Conservation (phyloP, 257 asterid species). For the Solanum ahanhuiri region DNA sequence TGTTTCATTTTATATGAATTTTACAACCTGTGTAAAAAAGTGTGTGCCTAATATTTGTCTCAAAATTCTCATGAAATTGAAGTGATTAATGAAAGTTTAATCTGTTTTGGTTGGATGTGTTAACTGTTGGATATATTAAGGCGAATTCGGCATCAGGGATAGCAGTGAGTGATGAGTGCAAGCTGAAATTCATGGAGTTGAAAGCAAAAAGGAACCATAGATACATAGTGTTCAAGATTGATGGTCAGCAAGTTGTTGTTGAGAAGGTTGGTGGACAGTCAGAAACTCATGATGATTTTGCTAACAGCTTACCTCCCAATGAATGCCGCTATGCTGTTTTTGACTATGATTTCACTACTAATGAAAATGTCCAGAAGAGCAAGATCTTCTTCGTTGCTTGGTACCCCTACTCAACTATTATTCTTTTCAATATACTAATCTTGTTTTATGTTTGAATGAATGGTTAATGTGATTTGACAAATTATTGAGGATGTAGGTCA, state of each 20-base stretch:
- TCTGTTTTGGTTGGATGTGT: background rate
- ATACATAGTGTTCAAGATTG: constrained; percentile 49
- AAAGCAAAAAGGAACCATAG: constrained; percentile 54
- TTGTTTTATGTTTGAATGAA: no score
- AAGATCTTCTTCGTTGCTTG: constrained; percentile 63
- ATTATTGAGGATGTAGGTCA: constrained; percentile 29
- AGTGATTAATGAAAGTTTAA: background rate
- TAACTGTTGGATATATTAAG: no score
- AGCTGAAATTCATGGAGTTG: constrained; percentile 54
- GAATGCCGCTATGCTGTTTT: constrained; percentile 68
- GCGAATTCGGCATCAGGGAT: constrained; percentile 64
- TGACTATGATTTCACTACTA: constrained; percentile 57
- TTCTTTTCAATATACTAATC: background rate
- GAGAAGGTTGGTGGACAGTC: constrained; percentile 40
- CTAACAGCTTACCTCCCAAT: constrained; percentile 32
- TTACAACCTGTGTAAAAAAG: background rate
- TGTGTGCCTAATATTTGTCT: background rate
- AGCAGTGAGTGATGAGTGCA: constrained; percentile 64
- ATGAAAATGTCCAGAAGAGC: constrained; percentile 62
- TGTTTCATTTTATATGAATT: background rate
- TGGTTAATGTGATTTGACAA: background rate
- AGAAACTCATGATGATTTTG: constrained; percentile 41
- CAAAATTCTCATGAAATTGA: background rate
- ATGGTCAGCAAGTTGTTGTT: constrained; percentile 40
- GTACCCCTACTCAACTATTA: background rate